Percentiles rank a stretch among this genome's conserved stretches.
Evolutionary conservation across 2,329 filamentous ascomycete species (phyloP).

Genomic region (Trichoderma sp.): DNA sequence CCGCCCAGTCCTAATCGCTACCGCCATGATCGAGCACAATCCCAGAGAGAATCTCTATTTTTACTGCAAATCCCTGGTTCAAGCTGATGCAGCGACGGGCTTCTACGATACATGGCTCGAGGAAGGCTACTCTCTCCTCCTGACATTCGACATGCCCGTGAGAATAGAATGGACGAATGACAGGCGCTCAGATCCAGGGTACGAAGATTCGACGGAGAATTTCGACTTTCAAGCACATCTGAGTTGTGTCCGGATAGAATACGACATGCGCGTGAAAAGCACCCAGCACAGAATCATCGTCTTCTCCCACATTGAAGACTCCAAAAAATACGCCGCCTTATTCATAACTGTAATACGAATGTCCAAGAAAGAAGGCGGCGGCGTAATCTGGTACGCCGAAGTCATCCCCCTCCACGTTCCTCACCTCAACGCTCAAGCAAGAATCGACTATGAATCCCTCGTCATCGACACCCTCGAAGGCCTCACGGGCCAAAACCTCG

Average conservation of each 20-base stretch:
- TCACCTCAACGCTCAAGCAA: too few species aligned
- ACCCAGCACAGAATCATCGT: not conserved
- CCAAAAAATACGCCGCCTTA: not conserved
- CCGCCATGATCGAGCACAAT: not conserved
- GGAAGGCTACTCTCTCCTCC: not conserved
- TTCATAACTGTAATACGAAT: not conserved
- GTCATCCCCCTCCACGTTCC: not conserved
- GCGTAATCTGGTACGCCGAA: not conserved
- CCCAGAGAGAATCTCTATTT: not conserved
- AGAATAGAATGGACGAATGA: not conserved
- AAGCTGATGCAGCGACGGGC: not conserved
- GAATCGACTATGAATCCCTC: not conserved
- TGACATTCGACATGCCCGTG: not conserved
- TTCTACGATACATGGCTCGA: not conserved
- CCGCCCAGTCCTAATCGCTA: not conserved
- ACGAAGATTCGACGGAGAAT: not conserved
- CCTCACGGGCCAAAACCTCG: not conserved
- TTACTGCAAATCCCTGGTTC: not conserved
- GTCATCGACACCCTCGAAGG: not conserved
- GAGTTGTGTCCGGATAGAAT: not conserved
- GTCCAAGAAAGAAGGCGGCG: not conserved
- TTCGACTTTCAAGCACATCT: not conserved
- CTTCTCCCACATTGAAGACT: not conserved
- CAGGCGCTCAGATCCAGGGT: not conserved
- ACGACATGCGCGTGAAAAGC: not conserved